These are phyloP conservation scores for Gnetum montanum DNA, from an alignment of 75 land plant species.

Conservation along the genomic window DNA sequence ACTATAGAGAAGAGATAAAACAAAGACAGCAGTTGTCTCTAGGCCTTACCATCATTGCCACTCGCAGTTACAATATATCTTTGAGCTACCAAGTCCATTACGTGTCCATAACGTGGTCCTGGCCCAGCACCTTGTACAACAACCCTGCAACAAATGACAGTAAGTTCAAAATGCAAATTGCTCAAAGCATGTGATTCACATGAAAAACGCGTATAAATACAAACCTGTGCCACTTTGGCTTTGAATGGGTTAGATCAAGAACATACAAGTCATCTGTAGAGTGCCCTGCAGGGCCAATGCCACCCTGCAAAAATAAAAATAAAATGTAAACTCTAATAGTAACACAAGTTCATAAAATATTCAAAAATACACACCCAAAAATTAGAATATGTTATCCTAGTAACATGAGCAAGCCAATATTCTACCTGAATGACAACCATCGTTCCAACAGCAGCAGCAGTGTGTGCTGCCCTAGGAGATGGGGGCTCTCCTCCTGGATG, in stretches of 20 bases:
- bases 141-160: conserved; percentile 38
- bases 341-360: neutral
- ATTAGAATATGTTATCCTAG: no score
- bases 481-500: conserved; percentile 80
- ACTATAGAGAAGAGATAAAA: neutral
- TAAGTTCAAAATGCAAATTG: neutral
- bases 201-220: neutral
- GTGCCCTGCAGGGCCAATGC: conserved; percentile 91
- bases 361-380: no score
- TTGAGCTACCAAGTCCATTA: conserved; percentile 82
- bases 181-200: neutral
- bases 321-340: neutral
- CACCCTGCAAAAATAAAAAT: conserved; percentile 45
- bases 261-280: conserved; percentile 88
- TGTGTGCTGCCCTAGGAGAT: conserved; percentile 86
- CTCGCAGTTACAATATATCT: conserved; percentile 74
- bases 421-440: conserved; percentile 78
- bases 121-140: conserved; percentile 91
- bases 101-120: conserved; percentile 89
- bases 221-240: conserved; percentile 83
- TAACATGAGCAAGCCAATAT: neutral
- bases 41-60: conserved; percentile 72
- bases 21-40: neutral
- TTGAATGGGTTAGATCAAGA: conserved; percentile 78
- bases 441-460: conserved; percentile 82